These are phyloP conservation scores for Arbutus unedo DNA, from an alignment of 148 eudicot species.

Conservation along the genomic window DNA sequence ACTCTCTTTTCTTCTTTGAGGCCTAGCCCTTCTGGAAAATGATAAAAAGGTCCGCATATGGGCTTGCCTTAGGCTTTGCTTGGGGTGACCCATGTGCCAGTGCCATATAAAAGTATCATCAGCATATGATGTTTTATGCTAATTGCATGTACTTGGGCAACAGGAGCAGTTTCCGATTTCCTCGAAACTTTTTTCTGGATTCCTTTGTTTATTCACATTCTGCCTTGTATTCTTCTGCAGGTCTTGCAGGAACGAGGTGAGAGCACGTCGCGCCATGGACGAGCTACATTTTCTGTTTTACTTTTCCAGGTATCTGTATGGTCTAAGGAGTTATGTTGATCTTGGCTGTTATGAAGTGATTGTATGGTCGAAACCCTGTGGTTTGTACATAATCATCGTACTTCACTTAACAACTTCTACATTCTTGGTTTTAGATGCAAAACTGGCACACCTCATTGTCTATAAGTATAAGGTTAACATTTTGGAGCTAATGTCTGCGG, in stretches of 20 bases:
- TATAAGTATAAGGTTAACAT: neutral
- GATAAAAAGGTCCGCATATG: neutral
- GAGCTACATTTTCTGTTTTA: conserved; percentile 96
- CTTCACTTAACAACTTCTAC: neutral
- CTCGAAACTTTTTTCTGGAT: neutral
- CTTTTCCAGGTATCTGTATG: conserved; percentile 74
- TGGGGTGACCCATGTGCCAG: neutral
- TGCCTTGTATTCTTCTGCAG: conserved; percentile 34
- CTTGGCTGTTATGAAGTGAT: conserved; percentile 5
- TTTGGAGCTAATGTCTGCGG: neutral
- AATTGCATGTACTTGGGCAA: neutral
- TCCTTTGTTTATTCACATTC: neutral
- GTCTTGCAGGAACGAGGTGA: conserved; percentile 99
- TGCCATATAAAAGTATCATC: neutral
- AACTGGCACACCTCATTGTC: neutral
- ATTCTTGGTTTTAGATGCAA: conserved; percentile 4
- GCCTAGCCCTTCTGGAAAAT: neutral
- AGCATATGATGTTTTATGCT: neutral
- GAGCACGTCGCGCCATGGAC: conserved; percentile 99
- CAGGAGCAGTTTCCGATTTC: conserved; percentile 3
- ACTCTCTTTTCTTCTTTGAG: neutral
- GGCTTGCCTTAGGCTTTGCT: conserved; percentile 4
- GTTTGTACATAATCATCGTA: neutral
- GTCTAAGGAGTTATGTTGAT: neutral
- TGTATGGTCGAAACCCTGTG: neutral